Evolutionary conservation across 2,329 filamentous ascomycete species (phyloP).

Genomic region (Ceratocystis alfenasii): DNA sequence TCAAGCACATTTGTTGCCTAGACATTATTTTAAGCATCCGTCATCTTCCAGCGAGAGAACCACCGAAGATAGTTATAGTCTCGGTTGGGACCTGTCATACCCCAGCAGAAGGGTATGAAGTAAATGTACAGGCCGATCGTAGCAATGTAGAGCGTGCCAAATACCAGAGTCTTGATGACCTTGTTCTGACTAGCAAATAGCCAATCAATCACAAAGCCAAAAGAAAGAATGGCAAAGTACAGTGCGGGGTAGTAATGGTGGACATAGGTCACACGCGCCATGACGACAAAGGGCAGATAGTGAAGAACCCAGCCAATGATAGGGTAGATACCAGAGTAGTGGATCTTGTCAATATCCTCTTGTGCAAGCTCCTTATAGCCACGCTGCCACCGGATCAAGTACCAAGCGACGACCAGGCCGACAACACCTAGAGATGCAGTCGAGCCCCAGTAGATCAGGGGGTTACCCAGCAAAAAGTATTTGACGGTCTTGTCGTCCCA

Average conservation of each 20-base stretch:
- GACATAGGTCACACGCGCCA: conserved; percentile 98
- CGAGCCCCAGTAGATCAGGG: conserved; percentile 88
- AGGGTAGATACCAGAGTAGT: conserved; percentile 86
- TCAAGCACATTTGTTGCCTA: background rate
- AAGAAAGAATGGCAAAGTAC: conserved; percentile 86
- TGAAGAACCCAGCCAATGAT: conserved; percentile 90
- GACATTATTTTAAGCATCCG: conserved; percentile 36
- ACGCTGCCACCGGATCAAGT: conserved; percentile 88
- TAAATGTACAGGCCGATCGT: conserved; percentile 74
- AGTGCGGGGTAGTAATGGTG: conserved; percentile 98
- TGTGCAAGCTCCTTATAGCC: conserved; percentile 74
- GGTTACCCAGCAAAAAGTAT: conserved; percentile 97
- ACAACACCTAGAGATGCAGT: conserved; percentile 68
- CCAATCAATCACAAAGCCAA: conserved; percentile 85
- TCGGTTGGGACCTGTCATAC: conserved; percentile 75
- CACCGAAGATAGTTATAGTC: conserved; percentile 90
- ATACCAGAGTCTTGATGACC: conserved; percentile 54
- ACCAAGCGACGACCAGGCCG: conserved; percentile 63
- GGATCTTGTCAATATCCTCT: conserved; percentile 80
- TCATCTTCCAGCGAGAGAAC: conserved; percentile 77
- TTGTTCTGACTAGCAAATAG: conserved; percentile 55
- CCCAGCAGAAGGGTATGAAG: conserved; percentile 92
- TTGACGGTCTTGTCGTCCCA: conserved; percentile 95
- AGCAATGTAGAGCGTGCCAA: conserved; percentile 57
- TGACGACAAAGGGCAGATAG: conserved; percentile 89